Base-by-base conservation (phyloP, 306 rosid species). In the Cicer yamashitae region DNA sequence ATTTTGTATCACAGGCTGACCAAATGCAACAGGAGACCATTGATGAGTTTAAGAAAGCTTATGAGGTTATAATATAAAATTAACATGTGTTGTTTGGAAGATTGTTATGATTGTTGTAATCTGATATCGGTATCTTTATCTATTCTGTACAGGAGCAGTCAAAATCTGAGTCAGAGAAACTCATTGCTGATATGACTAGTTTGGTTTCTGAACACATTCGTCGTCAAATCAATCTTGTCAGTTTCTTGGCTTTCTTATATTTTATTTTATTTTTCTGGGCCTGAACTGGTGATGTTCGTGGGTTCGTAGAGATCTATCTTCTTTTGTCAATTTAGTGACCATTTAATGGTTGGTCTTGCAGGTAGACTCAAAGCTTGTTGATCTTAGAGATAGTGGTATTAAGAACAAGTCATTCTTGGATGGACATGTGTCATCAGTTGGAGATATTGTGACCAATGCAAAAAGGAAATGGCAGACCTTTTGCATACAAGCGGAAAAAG, bases 391-490 rank as follows among this genome's bases (percentile, higher is more conserved):
- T 48, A 82, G 76, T 67, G 96, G 90, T 65, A 73, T 79, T 45
- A 83, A 73, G 73, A 89, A 84, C 83, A 96, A 92, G 81, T 50
- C 85, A 62, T 92, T 96, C 79, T 77, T 96, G 85, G 96, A 90
- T 77, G 86, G 79, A 61, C 96, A 96, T 9, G 87, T 88, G 76
- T 88, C 85, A 13, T 89, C 96, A 10, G 51, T 94, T 81, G 93
- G 81, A 48, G 93, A 88, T 71, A 84, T 90, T 68, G 79, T 88
- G 51, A 82, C 80, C 18, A 83, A 85, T 67, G 96, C 98, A 6
- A 94, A 94, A 81, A 85, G 99, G 60, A 94, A 94, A 83, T 94
- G 99, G 99, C 87, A 88, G 67, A 77, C 88, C 22, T 94, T 86
- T 76, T 85, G 89, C 53, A n/a, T 56, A 22, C 90, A 90, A 67